phyloP scores from a whole-genome alignment of 768 basidiomycete genomes.

The Suillus brevipes region DNA sequence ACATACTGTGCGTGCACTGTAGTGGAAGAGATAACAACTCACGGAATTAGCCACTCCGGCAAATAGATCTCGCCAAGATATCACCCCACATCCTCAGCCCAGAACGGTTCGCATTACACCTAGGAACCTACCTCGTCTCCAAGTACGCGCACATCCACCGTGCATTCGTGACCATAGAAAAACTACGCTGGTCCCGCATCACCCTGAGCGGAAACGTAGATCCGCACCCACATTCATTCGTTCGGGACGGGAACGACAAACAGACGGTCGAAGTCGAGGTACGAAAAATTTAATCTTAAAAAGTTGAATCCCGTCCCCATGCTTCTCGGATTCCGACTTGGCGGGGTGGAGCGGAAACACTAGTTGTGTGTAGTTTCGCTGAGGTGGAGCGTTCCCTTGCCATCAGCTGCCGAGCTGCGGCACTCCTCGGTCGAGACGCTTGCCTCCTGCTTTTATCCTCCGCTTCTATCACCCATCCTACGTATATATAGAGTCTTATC shows the following conservation, averaged over 20 bases:
- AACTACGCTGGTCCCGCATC: conserved; percentile 85
- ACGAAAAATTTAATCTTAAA: conserved; percentile 15
- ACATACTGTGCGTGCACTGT: conserved; percentile 48
- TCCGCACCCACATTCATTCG: conserved; percentile 79
- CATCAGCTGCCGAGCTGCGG: conserved; percentile 9
- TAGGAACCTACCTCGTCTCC: conserved; percentile 79
- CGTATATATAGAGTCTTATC: conserved; percentile 11
- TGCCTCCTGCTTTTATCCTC: not conserved
- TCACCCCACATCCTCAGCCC: conserved; percentile 85
- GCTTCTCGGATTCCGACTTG: conserved; percentile 1
- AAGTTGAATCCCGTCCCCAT: not conserved
- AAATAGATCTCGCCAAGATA: conserved; percentile 77
- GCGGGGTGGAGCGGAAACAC: conserved; percentile 4
- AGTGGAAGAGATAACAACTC: not conserved
- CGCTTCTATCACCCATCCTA: not conserved
- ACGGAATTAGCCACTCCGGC: not conserved
- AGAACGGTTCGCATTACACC: conserved; percentile 84
- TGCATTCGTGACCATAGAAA: conserved; percentile 69
- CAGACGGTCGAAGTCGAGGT: conserved; percentile 62
- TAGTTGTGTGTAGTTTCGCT: not conserved
- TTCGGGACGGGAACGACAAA: conserved; percentile 91
- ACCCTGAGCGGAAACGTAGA: conserved; percentile 41
- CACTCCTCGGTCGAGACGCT: not conserved
- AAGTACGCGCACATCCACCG: conserved; percentile 78
- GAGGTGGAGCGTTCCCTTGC: conserved; percentile 11